Base-by-base conservation (phyloP, 208 protist genomes). In the Phytomonas serpens region DNA sequence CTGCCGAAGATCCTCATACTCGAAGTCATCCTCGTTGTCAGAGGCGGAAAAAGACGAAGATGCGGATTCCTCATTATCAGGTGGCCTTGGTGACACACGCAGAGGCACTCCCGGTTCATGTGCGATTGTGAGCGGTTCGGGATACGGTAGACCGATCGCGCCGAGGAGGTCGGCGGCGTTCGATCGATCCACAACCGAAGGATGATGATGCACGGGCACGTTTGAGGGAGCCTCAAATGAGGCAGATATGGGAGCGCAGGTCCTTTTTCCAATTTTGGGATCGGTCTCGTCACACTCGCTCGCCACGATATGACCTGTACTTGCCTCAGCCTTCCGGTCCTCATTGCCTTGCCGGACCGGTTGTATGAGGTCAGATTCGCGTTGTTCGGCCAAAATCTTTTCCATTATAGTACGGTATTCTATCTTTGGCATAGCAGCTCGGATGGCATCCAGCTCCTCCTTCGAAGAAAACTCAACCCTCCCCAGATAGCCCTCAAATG, bases 341-440 rank as follows among this genome's bases (percentile, higher is more conserved):
- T 66, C 62, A 27, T 66, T 38, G 62, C 4, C 33, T 16, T 30
- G 30, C 0, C 33, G 30, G 62, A 19, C 47, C 47, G 2, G 19
- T 19, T 6, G 13, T 23, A 6, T 19, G 47, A 27, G 19, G 47
- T 19, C 47, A 19, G 19, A 27, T 23, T 11, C 47, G 47, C 47
- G 47, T 27, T 57, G 30, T 2, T 0, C 62, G 29, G 19, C 33
- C 2, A 66, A 23, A 16, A 27, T 27, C 62, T 70, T 70, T 31
- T 83, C 74, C 11, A 31, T 37, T 14, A 78, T 72, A 13, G 66
- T 83, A 47, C 74, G 69, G 52, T 83, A 83, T 0, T 51, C 38
- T 9, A 32, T n/a, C 36, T 34, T 37, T 7, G 73, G 78, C 16
- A 74, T 61, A 4, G 62, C 67, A 0, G 72, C 34, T 31, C 27